Percentiles rank a stretch among this genome's conserved stretches.
phyloP scores from a whole-genome alignment of 257 asterid genomes.

The Solanum bulbocastanum region DNA sequence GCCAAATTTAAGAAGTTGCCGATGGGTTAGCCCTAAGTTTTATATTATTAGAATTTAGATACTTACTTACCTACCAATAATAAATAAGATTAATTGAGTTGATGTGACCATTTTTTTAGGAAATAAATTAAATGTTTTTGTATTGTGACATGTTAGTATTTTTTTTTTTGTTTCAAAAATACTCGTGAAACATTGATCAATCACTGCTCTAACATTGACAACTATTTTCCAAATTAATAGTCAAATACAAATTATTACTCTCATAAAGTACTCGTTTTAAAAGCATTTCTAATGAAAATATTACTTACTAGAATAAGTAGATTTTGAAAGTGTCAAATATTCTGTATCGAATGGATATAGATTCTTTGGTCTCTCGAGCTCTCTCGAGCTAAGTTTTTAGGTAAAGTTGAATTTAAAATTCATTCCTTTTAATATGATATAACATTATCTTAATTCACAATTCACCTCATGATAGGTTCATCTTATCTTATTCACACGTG shows the following conservation, averaged over 20 bases:
- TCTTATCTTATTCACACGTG: background rate
- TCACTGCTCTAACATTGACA: background rate
- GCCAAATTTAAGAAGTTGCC: no score
- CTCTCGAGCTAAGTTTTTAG: no score
- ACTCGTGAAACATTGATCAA: background rate
- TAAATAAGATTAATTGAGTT: background rate
- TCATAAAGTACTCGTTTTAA: no score
- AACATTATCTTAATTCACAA: accelerated
- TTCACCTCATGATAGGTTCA: background rate
- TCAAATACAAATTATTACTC: background rate
- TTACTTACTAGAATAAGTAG: background rate
- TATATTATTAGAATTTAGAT: background rate
- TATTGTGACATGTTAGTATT: background rate
- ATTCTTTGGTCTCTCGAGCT: accelerated
- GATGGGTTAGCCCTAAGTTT: no score
- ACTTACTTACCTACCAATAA: background rate
- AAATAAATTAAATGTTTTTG: background rate
- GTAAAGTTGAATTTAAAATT: no score
- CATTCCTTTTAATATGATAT: background rate
- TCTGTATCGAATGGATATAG: background rate
- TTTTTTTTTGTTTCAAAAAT: background rate
- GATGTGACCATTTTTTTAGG: background rate
- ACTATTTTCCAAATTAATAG: no score
- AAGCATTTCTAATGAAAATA: no score
- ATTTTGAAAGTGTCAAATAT: background rate